A percentile compares a stretch with the other conserved stretches of the same genome.
Evolutionary conservation across 768 basidiomycete species (phyloP).

Genomic region (Psilocybe tampanensis): DNA sequence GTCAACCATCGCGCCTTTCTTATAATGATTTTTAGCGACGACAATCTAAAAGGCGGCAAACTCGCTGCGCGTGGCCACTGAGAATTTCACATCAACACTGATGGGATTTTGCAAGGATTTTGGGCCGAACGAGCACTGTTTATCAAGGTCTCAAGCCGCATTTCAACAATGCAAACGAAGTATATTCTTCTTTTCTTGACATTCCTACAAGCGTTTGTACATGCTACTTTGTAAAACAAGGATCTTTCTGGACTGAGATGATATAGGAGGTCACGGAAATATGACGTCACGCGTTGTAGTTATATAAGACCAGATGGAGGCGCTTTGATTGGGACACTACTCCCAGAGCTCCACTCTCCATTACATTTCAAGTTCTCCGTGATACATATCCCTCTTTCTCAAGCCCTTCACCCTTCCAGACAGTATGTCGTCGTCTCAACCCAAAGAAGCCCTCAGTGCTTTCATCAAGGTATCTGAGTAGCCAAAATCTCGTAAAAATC

Average conservation of each 20-base stretch:
- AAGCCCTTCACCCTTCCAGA: neutral
- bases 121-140: no score
- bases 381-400: neutral
- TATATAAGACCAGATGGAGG: neutral
- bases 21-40: constrained; percentile 44
- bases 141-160: neutral
- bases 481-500: neutral
- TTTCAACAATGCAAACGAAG: constrained; percentile 13
- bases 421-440: constrained; percentile 21
- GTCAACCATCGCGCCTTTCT: neutral
- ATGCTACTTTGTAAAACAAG: neutral
- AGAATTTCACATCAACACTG: neutral
- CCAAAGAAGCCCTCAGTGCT: constrained; percentile 35
- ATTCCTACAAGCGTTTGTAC: neutral
- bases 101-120: neutral
- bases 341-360: no score
- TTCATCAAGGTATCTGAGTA: constrained; percentile 47
- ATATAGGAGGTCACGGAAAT: neutral
- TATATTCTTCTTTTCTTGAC: neutral
- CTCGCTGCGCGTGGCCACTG: constrained; percentile 61
- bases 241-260: neutral
- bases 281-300: constrained; percentile 8
- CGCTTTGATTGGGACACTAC: no score
- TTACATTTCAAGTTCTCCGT: no score
- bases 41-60: constrained; percentile 70